These are phyloP conservation scores for Papiliotrema nemorosa DNA, from an alignment of 1,284 basidiomycete genomes.

Conservation along the genomic window DNA sequence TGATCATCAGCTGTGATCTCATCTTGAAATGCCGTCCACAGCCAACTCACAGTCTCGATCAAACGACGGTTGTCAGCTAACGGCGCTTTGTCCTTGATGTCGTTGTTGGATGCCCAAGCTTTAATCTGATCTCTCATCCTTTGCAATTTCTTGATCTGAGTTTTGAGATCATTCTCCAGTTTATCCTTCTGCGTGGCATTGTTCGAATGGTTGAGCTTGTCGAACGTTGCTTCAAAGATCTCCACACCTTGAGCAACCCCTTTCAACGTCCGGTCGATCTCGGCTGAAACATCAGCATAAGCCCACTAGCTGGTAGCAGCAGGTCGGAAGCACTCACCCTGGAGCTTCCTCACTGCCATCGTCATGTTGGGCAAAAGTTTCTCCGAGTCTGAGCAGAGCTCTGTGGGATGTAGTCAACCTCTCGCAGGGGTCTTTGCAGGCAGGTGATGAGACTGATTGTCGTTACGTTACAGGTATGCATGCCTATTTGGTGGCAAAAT, in stretches of 20 bases:
- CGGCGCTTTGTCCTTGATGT: conserved; percentile 98
- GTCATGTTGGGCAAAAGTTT: conserved; percentile 7
- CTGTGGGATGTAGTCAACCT: no score
- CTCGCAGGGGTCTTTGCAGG: no score
- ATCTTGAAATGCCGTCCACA: not conserved
- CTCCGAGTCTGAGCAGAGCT: not conserved
- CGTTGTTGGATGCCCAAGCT: conserved; percentile 95
- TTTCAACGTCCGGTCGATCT: conserved; percentile 95
- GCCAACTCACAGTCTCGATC: conserved; percentile 86
- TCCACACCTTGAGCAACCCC: conserved; percentile 91
- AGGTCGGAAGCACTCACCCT: conserved; percentile 23
- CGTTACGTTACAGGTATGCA: no score
- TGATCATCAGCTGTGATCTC: conserved; percentile 40
- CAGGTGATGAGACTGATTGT: no score
- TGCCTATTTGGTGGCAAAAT: no score
- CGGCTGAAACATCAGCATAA: conserved; percentile 58
- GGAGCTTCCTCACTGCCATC: conserved; percentile 46
- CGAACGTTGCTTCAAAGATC: conserved; percentile 90
- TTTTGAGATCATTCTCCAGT: conserved; percentile 89
- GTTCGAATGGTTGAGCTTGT: conserved; percentile 90
- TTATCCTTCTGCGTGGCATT: conserved; percentile 94
- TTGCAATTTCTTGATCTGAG: conserved; percentile 99
- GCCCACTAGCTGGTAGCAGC: not conserved
- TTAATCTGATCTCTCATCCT: conserved; percentile 98
- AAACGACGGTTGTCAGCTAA: conserved; percentile 90